These are phyloP conservation scores for Suhomyces taliae DNA, from an alignment of 1,139 yeast species.

Conservation along the genomic window DNA sequence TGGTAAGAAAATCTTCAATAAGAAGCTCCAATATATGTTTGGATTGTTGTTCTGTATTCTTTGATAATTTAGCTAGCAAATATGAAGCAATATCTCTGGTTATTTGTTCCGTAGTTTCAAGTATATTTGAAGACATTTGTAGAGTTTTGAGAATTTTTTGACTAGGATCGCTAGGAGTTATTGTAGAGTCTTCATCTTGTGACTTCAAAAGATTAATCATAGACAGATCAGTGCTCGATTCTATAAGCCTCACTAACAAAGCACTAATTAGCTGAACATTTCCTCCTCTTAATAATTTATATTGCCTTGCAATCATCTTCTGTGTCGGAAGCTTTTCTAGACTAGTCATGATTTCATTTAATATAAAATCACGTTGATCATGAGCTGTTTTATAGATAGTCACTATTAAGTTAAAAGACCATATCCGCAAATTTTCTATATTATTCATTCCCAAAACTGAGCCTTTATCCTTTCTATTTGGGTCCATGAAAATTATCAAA, in stretches of 20 bases:
- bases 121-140: neutral
- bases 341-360: constrained; percentile 58
- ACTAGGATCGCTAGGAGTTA: neutral
- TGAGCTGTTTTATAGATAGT: constrained; percentile 45
- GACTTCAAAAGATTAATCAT: neutral
- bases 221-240: constrained; percentile 29
- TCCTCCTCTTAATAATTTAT: constrained; percentile 43
- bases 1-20: constrained; percentile 52
- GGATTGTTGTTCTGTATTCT: constrained; percentile 35
- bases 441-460: constrained; percentile 9
- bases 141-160: neutral
- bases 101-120: neutral
- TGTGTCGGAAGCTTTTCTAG: constrained; percentile 49
- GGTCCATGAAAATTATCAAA: constrained; percentile 35
- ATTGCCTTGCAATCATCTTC: constrained; percentile 44
- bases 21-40: constrained; percentile 50
- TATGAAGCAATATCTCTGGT: constrained; percentile 39
- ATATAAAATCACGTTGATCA: constrained; percentile 57
- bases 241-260: constrained; percentile 46
- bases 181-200: neutral
- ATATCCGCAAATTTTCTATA: constrained; percentile 33
- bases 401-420: constrained; percentile 39
- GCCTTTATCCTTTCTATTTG: constrained; percentile 21
- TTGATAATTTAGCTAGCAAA: constrained; percentile 39
- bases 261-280: constrained; percentile 50